A percentile compares a stretch with the other conserved stretches of the same genome.
These are phyloP conservation scores for Aspergillus incahuasiensis DNA, from an alignment of 495 filamentous ascomycete genomes.

Conservation along the genomic window DNA sequence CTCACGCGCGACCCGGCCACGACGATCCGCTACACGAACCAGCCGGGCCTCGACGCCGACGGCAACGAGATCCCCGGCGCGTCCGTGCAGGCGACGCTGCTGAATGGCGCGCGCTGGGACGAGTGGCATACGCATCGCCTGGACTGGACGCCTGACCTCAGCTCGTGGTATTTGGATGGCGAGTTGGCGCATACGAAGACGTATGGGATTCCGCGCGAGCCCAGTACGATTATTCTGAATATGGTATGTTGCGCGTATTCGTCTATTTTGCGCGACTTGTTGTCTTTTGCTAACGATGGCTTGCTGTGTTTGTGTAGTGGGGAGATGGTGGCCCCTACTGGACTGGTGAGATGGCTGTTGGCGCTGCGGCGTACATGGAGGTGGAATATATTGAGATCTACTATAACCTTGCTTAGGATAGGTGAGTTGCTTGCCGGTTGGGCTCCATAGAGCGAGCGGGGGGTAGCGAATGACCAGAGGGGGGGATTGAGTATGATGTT, in stretches of 20 bases:
- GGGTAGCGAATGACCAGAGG: too few relatives aligned
- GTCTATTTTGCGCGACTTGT: too few relatives aligned
- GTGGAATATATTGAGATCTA: constrained; percentile 3
- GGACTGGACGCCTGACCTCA: constrained; percentile 2
- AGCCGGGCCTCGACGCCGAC: background rate
- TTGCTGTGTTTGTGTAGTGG: background rate
- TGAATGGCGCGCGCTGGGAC: background rate
- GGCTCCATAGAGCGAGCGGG: too few relatives aligned
- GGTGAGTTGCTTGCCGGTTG: too few relatives aligned
- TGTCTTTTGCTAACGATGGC: too few relatives aligned
- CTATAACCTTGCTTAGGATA: background rate
- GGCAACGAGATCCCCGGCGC: background rate
- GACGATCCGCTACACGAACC: constrained; percentile 1
- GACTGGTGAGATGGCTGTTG: background rate
- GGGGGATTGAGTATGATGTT: too few relatives aligned
- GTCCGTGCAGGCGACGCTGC: background rate
- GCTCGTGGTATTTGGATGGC: constrained; percentile 3
- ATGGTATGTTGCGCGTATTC: background rate
- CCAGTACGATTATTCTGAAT: background rate
- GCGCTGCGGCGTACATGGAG: background rate
- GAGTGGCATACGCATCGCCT: constrained; percentile 3
- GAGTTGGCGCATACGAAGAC: background rate
- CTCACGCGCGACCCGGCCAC: background rate
- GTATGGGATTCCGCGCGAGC: constrained; percentile 2
- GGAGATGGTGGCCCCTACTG: background rate